Percentiles rank a stretch among this genome's conserved stretches.
Evolutionary conservation across 192 early-diverging fungal genomes (phyloP).

Genomic region (Backusella luteola): DNA sequence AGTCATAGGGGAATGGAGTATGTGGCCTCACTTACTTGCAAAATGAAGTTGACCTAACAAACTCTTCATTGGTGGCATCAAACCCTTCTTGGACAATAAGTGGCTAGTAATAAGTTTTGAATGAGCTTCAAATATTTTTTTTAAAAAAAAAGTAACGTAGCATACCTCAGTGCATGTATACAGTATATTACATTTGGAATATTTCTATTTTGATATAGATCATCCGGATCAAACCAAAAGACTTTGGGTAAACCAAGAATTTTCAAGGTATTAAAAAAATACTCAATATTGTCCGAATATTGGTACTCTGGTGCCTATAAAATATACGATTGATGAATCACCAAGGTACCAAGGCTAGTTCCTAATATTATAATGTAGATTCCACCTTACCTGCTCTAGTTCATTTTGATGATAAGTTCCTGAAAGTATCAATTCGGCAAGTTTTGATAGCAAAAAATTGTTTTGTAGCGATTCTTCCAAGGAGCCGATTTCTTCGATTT

Average conservation of each 20-base stretch:
- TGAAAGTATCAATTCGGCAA: conserved; percentile 85
- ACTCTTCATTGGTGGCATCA: conserved; percentile 89
- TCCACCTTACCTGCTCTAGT: neutral
- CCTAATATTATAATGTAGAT: too few species aligned
- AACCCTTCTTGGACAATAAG: conserved; percentile 81
- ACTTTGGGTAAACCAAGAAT: conserved; percentile 83
- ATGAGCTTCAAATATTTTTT: neutral
- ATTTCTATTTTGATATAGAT: conserved; percentile 99
- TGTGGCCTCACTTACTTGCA: conserved; percentile 57
- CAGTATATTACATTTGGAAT: conserved; percentile 99
- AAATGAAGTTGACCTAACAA: conserved; percentile 91
- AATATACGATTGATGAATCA: neutral
- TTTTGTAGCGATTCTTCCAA: conserved; percentile 92
- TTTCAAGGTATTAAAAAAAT: conserved; percentile 78
- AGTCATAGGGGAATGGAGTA: neutral
- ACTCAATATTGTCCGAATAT: conserved; percentile 99
- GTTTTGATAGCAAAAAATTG: conserved; percentile 86
- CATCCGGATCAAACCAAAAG: conserved; percentile 97
- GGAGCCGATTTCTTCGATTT: conserved; percentile 72
- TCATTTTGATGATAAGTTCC: conserved; percentile 42
- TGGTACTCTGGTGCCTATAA: conserved; percentile 74
- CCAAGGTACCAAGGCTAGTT: too few species aligned
- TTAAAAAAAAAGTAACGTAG: neutral
- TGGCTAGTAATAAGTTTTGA: conserved; percentile 57
- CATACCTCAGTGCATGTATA: conserved; percentile 89